These are phyloP conservation scores for Aureobasidium lini DNA, from an alignment of 2,329 filamentous ascomycete genomes.

Conservation along the genomic window DNA sequence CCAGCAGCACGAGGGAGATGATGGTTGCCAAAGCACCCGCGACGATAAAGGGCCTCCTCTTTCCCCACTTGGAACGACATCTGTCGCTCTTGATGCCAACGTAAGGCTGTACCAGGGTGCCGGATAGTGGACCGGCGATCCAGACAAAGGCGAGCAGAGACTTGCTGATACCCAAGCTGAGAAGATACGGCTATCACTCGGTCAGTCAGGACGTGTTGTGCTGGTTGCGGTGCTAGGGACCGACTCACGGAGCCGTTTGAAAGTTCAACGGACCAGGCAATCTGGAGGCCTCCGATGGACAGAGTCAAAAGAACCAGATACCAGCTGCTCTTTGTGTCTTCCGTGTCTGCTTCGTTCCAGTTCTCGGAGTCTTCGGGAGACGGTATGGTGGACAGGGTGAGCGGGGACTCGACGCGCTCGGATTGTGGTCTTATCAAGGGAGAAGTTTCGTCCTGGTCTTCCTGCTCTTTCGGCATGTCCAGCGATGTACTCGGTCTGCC, in stretches of 20 bases:
- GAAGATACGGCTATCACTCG: slow-evolving; percentile 39
- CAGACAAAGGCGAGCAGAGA: slow-evolving; percentile 45
- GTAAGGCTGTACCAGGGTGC: slow-evolving; percentile 47
- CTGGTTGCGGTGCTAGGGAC: not conserved
- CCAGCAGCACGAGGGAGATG: slow-evolving; percentile 41
- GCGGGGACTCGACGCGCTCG: slow-evolving; percentile 15
- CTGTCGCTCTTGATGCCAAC: slow-evolving; percentile 48
- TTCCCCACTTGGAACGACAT: slow-evolving; percentile 41
- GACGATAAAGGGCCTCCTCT: slow-evolving; percentile 46
- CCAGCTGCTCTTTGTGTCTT: slow-evolving; percentile 72
- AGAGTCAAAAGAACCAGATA: slow-evolving; percentile 82
- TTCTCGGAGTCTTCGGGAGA: slow-evolving; percentile 22
- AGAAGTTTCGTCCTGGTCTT: slow-evolving; percentile 25
- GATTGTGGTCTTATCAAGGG: slow-evolving; percentile 21
- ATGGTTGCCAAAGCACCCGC: slow-evolving; percentile 43
- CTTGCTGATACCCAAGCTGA: slow-evolving; percentile 46
- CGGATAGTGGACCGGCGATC: slow-evolving; percentile 50
- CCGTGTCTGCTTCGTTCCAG: slow-evolving; percentile 39
- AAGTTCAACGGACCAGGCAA: slow-evolving; percentile 92
- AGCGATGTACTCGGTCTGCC: not conserved
- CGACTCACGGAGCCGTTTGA: slow-evolving; percentile 70
- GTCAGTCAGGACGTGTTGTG: not conserved
- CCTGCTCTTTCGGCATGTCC: slow-evolving; percentile 1
- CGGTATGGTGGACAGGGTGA: slow-evolving; percentile 8
- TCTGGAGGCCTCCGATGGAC: slow-evolving; percentile 76